Conservation (phyloP, 2,329 filamentous ascomycete genomes). For the Monosporascus sp. region DNA sequence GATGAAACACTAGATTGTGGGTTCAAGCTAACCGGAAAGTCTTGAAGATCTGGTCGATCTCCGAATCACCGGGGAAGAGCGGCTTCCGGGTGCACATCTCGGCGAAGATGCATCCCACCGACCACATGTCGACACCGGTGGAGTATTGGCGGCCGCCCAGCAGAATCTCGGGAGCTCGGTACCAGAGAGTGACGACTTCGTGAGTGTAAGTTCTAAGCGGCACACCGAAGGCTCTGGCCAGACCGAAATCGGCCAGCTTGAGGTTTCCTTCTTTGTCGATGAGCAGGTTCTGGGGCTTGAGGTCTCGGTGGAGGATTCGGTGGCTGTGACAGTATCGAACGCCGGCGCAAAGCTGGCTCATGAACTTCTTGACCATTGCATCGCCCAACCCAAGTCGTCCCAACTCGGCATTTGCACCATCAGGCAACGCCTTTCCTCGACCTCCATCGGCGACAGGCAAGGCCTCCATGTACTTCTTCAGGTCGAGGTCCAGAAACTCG, state of each 20-base stretch:
- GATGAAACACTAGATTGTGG: neutral
- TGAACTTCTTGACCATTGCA: conserved; percentile 87
- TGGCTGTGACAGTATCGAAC: conserved; percentile 86
- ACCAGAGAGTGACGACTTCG: conserved; percentile 93
- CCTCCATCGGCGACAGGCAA: conserved; percentile 80
- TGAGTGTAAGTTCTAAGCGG: conserved; percentile 89
- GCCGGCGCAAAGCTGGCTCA: conserved; percentile 80
- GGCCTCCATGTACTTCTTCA: conserved; percentile 96
- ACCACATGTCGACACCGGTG: conserved; percentile 95
- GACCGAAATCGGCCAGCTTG: conserved; percentile 85
- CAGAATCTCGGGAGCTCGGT: conserved; percentile 84
- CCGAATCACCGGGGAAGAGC: conserved; percentile 85
- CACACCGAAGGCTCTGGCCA: conserved; percentile 86
- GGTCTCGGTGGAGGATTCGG: conserved; percentile 78
- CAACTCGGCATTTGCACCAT: conserved; percentile 62
- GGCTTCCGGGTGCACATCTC: conserved; percentile 96
- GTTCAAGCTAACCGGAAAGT: conserved; percentile 67
- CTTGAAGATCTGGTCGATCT: conserved; percentile 93
- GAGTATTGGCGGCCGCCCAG: conserved; percentile 89
- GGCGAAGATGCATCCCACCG: conserved; percentile 87
- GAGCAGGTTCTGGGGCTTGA: conserved; percentile 87
- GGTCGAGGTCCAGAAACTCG: conserved; percentile 84
- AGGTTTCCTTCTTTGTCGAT: conserved; percentile 84
- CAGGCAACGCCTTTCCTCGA: conserved; percentile 77
- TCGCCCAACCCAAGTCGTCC: conserved; percentile 68